Percentiles rank a stretch among this genome's conserved stretches.
Conservation (phyloP, 1,284 basidiomycete genomes). For the Tylopilus sp. region DNA sequence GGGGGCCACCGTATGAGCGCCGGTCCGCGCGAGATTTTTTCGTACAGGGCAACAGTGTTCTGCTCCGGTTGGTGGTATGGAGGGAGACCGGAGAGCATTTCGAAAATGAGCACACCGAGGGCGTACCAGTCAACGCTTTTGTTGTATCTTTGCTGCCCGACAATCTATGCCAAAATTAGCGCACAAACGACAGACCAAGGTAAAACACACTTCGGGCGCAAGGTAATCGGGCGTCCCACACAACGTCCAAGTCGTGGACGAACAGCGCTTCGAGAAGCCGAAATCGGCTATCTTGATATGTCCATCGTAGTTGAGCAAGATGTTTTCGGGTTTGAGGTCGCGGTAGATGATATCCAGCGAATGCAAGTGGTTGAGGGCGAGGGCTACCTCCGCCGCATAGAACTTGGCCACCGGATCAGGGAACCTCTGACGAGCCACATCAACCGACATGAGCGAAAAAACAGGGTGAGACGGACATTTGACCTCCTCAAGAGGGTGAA, state of each 20-base stretch:
- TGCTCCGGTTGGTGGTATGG: constrained; percentile 69
- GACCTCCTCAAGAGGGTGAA: constrained; percentile 89
- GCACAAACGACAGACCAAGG: not conserved
- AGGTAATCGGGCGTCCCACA: constrained; percentile 98
- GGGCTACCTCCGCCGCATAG: constrained; percentile 95
- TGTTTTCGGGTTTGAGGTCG: constrained; percentile 97
- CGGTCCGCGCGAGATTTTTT: constrained; percentile 79
- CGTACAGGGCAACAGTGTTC: constrained; percentile 67
- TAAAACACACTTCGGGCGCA: constrained; percentile 70
- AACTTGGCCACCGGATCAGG: constrained; percentile 99
- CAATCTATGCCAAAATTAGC: constrained; percentile 47
- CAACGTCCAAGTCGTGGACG: constrained; percentile 93
- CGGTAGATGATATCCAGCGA: constrained; percentile 92
- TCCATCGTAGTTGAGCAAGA: constrained; percentile 88
- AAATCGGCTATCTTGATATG: constrained; percentile 99
- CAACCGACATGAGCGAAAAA: constrained; percentile 3
- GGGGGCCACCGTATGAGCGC: constrained; percentile 84
- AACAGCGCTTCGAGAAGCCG: constrained; percentile 92
- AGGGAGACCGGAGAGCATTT: constrained; percentile 90
- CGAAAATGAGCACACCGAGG: constrained; percentile 93
- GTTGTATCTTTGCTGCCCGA: constrained; percentile 91
- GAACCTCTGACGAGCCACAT: constrained; percentile 64
- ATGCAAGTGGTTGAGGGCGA: constrained; percentile 93
- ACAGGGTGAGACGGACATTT: constrained; percentile 53
- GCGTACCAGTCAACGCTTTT: constrained; percentile 99